Evolutionary conservation across 1,284 basidiomycete genomes (phyloP).

Genomic region (Boletellus deceptivus): DNA sequence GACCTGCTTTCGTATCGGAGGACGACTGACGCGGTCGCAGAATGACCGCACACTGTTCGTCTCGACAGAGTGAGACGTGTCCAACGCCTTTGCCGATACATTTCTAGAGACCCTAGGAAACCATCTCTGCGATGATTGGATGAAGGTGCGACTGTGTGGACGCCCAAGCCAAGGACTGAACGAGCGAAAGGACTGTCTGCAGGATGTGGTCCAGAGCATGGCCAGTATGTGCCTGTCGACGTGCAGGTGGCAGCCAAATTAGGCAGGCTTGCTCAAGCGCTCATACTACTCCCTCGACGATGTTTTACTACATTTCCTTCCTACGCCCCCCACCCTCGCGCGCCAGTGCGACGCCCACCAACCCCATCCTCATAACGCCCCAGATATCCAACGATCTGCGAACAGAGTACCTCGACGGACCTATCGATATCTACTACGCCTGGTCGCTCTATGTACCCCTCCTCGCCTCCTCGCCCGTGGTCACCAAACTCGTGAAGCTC

Average conservation of each 20-base stretch:
- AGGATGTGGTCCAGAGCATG: conserved; percentile 27
- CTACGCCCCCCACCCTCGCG: conserved; percentile 67
- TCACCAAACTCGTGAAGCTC: conserved; percentile 54
- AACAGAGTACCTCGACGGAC: conserved; percentile 57
- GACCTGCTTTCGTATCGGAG: conserved; percentile 40
- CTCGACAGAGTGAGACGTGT: conserved; percentile 17
- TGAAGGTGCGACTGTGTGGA: conserved; percentile 19
- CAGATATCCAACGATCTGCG: conserved; percentile 80
- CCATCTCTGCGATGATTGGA: conserved; percentile 17
- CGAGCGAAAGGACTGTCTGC: conserved; percentile 20
- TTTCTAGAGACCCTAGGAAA: conserved; percentile 25
- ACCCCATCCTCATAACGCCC: conserved; percentile 56
- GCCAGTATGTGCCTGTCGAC: background rate
- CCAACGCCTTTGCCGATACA: conserved; percentile 2
- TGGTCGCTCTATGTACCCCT: conserved; percentile 38
- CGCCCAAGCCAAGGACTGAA: conserved; percentile 13
- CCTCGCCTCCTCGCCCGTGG: conserved; percentile 18
- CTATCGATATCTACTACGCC: conserved; percentile 54
- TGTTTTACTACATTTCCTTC: conserved; percentile 81
- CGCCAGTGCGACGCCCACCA: conserved; percentile 34
- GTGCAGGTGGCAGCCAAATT: background rate
- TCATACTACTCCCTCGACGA: too few species aligned
- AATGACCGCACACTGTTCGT: conserved; percentile 33
- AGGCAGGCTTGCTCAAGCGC: conserved; percentile 28
- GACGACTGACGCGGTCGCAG: conserved; percentile 34